Evolutionary conservation across 306 rosid species (phyloP).

Genomic region (Lotus japonicus): DNA sequence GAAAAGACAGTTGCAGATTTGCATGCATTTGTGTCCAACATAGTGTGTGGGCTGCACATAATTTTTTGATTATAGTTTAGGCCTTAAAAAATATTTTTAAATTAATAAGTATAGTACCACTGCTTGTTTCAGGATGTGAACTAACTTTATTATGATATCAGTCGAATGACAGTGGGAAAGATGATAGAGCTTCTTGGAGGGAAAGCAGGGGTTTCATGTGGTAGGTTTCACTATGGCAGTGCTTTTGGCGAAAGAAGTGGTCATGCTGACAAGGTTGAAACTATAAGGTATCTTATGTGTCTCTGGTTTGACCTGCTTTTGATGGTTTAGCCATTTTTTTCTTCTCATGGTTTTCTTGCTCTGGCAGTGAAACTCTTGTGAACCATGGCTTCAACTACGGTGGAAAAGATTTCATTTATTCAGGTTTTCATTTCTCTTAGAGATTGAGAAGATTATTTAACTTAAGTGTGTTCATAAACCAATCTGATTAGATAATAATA

Average conservation of each 20-base stretch:
- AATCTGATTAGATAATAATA: too few relatives aligned
- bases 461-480: background rate
- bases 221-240: conserved; percentile 93
- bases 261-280: conserved; percentile 96
- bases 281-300: conserved; percentile 54
- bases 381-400: conserved; percentile 74
- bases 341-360: conserved; percentile 21
- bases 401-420: conserved; percentile 87
- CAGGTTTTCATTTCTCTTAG: conserved; percentile 49
- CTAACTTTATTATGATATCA: conserved; percentile 28
- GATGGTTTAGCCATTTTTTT: background rate
- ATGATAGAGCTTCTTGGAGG: conserved; percentile 99
- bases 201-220: conserved; percentile 96
- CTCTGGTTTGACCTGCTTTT: background rate
- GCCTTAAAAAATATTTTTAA: background rate
- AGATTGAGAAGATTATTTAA: background rate
- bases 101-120: background rate
- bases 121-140: background rate
- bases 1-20: too few relatives aligned
- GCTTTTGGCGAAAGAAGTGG: conserved; percentile 98
- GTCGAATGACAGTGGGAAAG: conserved; percentile 99
- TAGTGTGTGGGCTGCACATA: too few relatives aligned
- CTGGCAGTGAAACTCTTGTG: conserved; percentile 76
- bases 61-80: too few relatives aligned
- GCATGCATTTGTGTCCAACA: too few relatives aligned